phyloP scores from a whole-genome alignment of 2,329 filamentous ascomycete genomes.

The Cyclaneusma minus region DNA sequence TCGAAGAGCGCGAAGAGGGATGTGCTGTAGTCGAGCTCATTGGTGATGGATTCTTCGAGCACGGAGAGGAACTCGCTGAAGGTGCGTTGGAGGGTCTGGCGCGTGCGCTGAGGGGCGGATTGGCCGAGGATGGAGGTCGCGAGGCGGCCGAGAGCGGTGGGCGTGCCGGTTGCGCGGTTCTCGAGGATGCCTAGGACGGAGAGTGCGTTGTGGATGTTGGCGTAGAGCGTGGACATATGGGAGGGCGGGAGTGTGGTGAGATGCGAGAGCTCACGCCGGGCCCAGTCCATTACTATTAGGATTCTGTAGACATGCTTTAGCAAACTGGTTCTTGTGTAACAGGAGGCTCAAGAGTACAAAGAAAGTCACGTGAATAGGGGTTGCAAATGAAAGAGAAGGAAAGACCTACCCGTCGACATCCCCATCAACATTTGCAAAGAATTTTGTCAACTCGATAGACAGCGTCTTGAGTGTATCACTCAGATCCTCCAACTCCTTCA shows the following conservation, averaged over 20 bases:
- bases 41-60: slow-evolving; percentile 77
- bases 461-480: slow-evolving; percentile 76
- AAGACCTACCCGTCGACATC: slow-evolving; percentile 63
- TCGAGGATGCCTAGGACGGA: slow-evolving; percentile 47
- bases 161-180: slow-evolving; percentile 31
- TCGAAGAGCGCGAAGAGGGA: slow-evolving; percentile 83
- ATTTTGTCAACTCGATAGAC: slow-evolving; percentile 72
- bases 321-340: slow-evolving; percentile 4
- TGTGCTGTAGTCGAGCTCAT: slow-evolving; percentile 66
- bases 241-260: slow-evolving; percentile 46
- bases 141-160: slow-evolving; percentile 53
- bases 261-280: slow-evolving; percentile 65
- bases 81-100: slow-evolving; percentile 66
- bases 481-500: slow-evolving; percentile 68
- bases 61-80: slow-evolving; percentile 79
- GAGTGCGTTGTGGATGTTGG: slow-evolving; percentile 70
- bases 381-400: slow-evolving; percentile 1
- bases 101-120: slow-evolving; percentile 67
- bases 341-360: slow-evolving; percentile 5
- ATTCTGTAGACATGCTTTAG: slow-evolving; percentile 39
- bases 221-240: slow-evolving; percentile 55
- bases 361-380: slow-evolving; percentile 6
- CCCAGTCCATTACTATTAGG: slow-evolving; percentile 93
- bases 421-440: slow-evolving; percentile 86
- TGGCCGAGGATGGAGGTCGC: slow-evolving; percentile 64